phyloP scores from a whole-genome alignment of 1,284 basidiomycete species.

The Ustilago cynodontis region DNA sequence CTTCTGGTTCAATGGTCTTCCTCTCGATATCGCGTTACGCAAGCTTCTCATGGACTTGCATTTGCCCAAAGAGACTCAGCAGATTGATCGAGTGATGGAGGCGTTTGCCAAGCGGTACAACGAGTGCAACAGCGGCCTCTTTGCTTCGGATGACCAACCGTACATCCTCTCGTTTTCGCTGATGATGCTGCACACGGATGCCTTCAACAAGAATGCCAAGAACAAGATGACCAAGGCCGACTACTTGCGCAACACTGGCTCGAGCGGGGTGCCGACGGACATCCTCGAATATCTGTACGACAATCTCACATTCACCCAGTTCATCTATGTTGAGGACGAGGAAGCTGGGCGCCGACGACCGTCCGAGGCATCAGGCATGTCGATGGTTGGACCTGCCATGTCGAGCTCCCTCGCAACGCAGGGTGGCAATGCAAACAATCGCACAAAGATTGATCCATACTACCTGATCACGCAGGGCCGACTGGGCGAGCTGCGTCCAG shows the following conservation, averaged over 20 bases:
- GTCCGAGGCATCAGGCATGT: conserved; percentile 33
- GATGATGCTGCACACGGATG: conserved; percentile 98
- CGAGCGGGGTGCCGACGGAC: conserved; percentile 85
- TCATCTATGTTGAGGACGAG: conserved; percentile 91
- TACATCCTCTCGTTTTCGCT: conserved; percentile 97
- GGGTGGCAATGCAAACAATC: conserved; percentile 51
- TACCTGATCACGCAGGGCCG: conserved; percentile 84
- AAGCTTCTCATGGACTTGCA: conserved; percentile 90
- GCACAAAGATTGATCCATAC: conserved; percentile 87
- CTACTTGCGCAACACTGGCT: conserved; percentile 59
- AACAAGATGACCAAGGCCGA: conserved; percentile 82
- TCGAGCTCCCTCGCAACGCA: conserved; percentile 22
- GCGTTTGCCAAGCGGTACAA: conserved; percentile 89
- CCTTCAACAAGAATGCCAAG: conserved; percentile 97
- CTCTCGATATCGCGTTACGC: conserved; percentile 91
- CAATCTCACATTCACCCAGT: conserved; percentile 91
- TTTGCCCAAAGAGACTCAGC: conserved; percentile 94
- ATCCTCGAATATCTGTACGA: conserved; percentile 96
- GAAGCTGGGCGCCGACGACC: conserved; percentile 36
- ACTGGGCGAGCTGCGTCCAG: conserved; percentile 76
- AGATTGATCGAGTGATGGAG: conserved; percentile 97
- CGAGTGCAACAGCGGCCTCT: conserved; percentile 85
- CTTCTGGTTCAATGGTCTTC: conserved; percentile 84
- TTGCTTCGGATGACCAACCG: conserved; percentile 80
- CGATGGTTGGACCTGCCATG: conserved; percentile 9